These are phyloP conservation scores for Tetradesmus lagerheimii DNA, from an alignment of 139 green algal species.

Conservation along the genomic window DNA sequence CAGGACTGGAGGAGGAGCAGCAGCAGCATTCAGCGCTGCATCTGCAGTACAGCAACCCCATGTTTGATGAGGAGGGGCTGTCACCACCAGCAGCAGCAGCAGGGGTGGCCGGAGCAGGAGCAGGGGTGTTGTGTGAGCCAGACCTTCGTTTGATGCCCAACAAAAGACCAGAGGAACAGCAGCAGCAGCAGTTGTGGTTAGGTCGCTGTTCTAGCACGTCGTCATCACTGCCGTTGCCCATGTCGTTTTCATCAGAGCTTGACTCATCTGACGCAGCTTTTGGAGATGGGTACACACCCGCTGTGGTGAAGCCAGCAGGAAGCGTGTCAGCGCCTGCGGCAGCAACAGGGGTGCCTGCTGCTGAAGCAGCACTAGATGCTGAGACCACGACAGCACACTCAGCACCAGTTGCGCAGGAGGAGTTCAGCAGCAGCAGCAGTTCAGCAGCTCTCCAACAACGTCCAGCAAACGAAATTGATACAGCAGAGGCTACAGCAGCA, in stretches of 20 bases:
- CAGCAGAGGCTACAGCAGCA: not conserved
- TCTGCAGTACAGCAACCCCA: slow-evolving; percentile 14
- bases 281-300: not conserved
- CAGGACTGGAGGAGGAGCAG: not conserved
- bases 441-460: not conserved
- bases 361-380: not conserved
- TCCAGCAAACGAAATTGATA: not conserved
- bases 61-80: not conserved
- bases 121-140: not conserved
- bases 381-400: not conserved
- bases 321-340: not conserved
- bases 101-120: not conserved
- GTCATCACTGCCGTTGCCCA: not conserved
- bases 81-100: not conserved
- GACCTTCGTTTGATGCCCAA: not conserved
- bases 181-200: not conserved
- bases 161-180: not conserved
- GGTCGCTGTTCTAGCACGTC: not conserved
- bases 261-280: not conserved
- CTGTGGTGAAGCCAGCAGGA: not conserved
- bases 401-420: not conserved
- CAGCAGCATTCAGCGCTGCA: not conserved
- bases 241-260: not conserved
- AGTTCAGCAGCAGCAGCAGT: not conserved
- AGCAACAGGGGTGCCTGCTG: not conserved